Base-by-base conservation (phyloP, 78 protist genomes). In the Tieghemostelium lacteum region DNA sequence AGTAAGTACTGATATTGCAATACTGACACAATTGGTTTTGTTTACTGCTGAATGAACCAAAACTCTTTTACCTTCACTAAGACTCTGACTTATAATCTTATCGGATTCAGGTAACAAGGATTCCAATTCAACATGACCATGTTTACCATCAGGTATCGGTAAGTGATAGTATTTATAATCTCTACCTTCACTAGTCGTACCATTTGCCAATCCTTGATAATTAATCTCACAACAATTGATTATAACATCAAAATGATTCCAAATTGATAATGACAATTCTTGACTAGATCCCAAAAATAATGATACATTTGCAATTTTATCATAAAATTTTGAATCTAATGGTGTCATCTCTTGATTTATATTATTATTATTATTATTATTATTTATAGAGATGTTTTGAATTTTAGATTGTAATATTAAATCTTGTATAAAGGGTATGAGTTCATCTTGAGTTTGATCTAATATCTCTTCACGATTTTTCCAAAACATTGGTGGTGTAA, bases 401-500 rank as follows among this genome's bases (percentile, higher is more conserved):
- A 42, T 57, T 63, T 57, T 57, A 22, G 60, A 39, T 45, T 66
- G 49, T 34, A 77, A 54, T 22, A 76, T 28, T 34, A 76, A 36
- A 26, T 70, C 49, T 65, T 33, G 0, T 39, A 57, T 54, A 34
- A 52, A 75, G 5, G 12, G 36, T 34, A 65, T 77, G 1, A 74
- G 2, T 5, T 42, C 22, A 57, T 76, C 93, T 5, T 24, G 26
- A 33, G 12, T 8, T 72, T 74, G 80, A 14, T 17, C 52, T 33
- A 87, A 29, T 12, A 87, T 75, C 19, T 45, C 58, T 19, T 73
- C 20, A 24, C 40, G 22, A 24, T 87, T 39, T 31, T 40, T 6
- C 93, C 93, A 87, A 28, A 74, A 87, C 19, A 87, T 2, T 28
- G 42, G 83, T 36, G 85, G 87, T 16, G 93, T 66, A 12, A 87